Evolutionary conservation across 2,329 filamentous ascomycete genomes (phyloP).

Genomic region (Aspergillus aculeatinus): DNA sequence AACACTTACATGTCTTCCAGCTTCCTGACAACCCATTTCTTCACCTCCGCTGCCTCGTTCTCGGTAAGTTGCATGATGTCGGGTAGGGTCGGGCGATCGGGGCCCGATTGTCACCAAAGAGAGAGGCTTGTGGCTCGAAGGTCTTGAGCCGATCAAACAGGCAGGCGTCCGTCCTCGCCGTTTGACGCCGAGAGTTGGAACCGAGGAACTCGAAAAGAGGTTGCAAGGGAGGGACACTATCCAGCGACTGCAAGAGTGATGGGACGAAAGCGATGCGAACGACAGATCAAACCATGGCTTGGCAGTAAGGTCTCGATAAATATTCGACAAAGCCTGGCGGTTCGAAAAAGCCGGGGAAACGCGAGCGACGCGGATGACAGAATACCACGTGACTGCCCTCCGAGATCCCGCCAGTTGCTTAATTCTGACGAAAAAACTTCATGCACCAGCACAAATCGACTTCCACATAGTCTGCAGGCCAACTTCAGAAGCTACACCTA

Average conservation of each 20-base stretch:
- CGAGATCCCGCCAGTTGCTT: not conserved
- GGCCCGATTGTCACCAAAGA: conserved; percentile 1
- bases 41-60: conserved; percentile 52
- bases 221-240: not conserved
- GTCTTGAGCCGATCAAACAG: not conserved
- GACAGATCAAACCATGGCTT: conserved; percentile 8
- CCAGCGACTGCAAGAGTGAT: not conserved
- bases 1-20: conserved; percentile 56
- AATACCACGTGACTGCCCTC: conserved; percentile 15
- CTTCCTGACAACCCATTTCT: conserved; percentile 59
- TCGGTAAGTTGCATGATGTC: conserved; percentile 55
- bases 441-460: too few relatives aligned
- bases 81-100: not conserved
- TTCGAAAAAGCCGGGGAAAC: conserved; percentile 21
- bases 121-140: not conserved
- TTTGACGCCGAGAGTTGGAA: not conserved
- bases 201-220: not conserved
- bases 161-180: not conserved
- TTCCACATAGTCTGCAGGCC: too few relatives aligned
- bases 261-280: not conserved
- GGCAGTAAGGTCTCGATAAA: not conserved
- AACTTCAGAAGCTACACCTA: not conserved
- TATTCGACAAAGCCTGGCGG: conserved; percentile 12
- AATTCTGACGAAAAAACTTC: too few relatives aligned
- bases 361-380: conserved; percentile 23